Base-by-base conservation (phyloP, 352 stramenopile genomes). In the Globisporangium cystogenes region DNA sequence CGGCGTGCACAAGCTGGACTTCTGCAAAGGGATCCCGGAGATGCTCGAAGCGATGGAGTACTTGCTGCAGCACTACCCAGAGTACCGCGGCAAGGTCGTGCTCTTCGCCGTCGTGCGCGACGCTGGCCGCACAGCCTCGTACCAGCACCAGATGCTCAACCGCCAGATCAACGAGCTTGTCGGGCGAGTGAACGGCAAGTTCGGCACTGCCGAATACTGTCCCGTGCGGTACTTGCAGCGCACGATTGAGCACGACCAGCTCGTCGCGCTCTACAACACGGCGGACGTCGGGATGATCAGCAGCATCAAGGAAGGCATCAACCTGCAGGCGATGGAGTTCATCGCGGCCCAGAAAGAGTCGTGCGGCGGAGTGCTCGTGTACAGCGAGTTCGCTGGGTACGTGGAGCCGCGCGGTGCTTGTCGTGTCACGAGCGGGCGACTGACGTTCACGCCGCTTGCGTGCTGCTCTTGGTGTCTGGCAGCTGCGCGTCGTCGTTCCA, bases 91-190 rank as follows among this genome's bases (percentile, higher is more conserved):
- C 29, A 96, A 96, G 40, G 72, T 98, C 1, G 87, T 98, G 26
- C 74, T 98, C 50, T 96, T 98, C 50, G 94, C 89, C 2, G 93
- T 99, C n/a, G 95, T 96, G 24, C 75, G 80, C 1, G 80, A 90
- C 37, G 65, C 64, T 11, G 80, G 80, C 3, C 75, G 80, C 15
- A 88, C 75, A 12, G 66, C 77, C 6, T 86, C 80, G 4, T 53
- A 70, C 54, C 82, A 81, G 64, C 93, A 87, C 74, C 72, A 75
- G 64, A 94, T 87, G 73, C 76, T 87, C 39, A 91, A 76, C 51
- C 82, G 86, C 3, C 84, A 96, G 60, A 88, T 96, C 24, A 95
- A 96, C 55, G 83, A 96, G 62, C 70, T 96, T 5, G 87, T 96
- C 4, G 86, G 86, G 0, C 75, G 86, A 27, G 87, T 96, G 46